Percentiles rank a stretch among this genome's conserved stretches.
These are phyloP conservation scores for Ascochyta koolunga DNA, from an alignment of 2,329 filamentous ascomycete genomes.

Conservation along the genomic window DNA sequence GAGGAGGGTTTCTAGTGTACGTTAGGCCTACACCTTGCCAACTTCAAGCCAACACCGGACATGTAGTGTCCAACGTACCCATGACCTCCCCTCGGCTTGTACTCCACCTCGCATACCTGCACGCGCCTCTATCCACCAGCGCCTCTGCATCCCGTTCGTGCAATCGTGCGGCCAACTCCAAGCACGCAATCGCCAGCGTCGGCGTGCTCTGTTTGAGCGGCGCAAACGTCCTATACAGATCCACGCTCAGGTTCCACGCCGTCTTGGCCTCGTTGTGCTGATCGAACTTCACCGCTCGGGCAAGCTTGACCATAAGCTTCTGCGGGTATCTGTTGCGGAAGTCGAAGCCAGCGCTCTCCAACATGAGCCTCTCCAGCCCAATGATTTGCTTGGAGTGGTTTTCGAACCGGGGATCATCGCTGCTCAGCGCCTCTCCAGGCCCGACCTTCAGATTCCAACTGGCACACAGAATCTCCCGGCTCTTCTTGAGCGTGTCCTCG, in stretches of 20 bases:
- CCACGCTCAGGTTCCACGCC: conserved; percentile 82
- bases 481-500: conserved; percentile 97
- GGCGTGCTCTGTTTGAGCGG: conserved; percentile 87
- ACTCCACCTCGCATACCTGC: conserved; percentile 54
- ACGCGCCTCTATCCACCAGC: conserved; percentile 52
- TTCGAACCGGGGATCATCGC: conserved; percentile 88
- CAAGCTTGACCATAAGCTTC: conserved; percentile 80
- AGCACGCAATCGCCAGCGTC: conserved; percentile 80
- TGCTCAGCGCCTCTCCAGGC: conserved; percentile 69
- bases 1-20: conserved; percentile 76
- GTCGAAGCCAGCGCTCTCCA: conserved; percentile 92
- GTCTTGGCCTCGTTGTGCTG: conserved; percentile 65
- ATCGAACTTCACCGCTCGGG: conserved; percentile 63
- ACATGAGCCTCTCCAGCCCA: conserved; percentile 86
- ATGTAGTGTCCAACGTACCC: conserved; percentile 30
- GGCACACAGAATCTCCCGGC: conserved; percentile 87
- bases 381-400: conserved; percentile 79
- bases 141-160: conserved; percentile 61
- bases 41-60: neutral
- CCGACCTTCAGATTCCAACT: conserved; percentile 82
- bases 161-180: conserved; percentile 80
- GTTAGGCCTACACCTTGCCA: conserved; percentile 5
- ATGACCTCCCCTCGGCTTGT: conserved; percentile 55
- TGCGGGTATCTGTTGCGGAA: conserved; percentile 90
- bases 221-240: conserved; percentile 91